These are phyloP conservation scores for Pulicaria dysenterica DNA, from an alignment of 129 eudicot genomes.

Conservation along the genomic window DNA sequence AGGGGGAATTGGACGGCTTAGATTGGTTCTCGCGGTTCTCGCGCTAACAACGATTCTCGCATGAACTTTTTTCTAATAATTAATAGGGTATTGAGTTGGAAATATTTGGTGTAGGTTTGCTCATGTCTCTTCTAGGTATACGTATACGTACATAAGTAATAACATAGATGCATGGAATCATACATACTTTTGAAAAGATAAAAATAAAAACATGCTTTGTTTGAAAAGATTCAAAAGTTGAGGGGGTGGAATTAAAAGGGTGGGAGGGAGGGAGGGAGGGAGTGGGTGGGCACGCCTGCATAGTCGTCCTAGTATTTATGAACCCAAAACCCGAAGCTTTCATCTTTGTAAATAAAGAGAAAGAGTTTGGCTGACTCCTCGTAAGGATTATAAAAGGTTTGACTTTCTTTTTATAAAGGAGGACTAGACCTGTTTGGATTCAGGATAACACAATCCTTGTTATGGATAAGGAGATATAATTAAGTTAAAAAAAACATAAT, in stretches of 20 bases:
- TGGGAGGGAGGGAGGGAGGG: conserved; percentile 27
- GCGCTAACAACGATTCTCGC: too few relatives aligned
- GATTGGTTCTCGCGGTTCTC: too few relatives aligned
- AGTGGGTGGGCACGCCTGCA: conserved; percentile 41
- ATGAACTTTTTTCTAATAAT: too few relatives aligned
- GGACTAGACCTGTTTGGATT: conserved; percentile 20
- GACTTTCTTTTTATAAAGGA: conserved; percentile 30
- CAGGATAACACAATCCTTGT: conserved; percentile 14
- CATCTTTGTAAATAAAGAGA: conserved; percentile 25
- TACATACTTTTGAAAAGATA: conserved; percentile 28
- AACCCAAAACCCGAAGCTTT: conserved; percentile 42
- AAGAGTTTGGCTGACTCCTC: conserved; percentile 13
- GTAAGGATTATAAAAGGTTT: conserved; percentile 36
- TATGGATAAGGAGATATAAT: not conserved
- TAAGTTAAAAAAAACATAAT: too few relatives aligned
- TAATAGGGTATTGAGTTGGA: too few relatives aligned
- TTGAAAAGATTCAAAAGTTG: conserved; percentile 30
- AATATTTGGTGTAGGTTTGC: too few relatives aligned
- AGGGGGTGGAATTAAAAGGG: conserved; percentile 36
- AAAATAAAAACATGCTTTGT: conserved; percentile 26
- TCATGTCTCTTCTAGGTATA: too few relatives aligned
- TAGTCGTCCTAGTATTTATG: conserved; percentile 34
- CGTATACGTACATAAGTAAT: too few relatives aligned
- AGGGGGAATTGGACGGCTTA: too few relatives aligned
- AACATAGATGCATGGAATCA: conserved; percentile 1